Evolutionary conservation across 805 yeast genomes (phyloP).

Genomic region (Metschnikowia rubicola): DNA sequence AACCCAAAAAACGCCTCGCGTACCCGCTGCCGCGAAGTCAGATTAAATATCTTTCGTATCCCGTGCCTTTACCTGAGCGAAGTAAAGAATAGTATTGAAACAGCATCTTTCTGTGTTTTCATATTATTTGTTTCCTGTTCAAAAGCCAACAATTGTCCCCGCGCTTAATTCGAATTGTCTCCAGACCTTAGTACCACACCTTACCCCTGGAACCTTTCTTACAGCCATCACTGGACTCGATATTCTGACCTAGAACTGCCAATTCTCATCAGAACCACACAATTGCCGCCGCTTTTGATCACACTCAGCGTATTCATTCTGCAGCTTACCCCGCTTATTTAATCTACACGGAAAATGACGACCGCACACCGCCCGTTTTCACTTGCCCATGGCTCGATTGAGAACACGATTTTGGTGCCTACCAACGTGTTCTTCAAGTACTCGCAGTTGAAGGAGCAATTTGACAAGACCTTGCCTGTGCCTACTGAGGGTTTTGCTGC

Average conservation of each 20-base stretch:
- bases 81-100: no score
- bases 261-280: no score
- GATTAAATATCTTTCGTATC: constrained; percentile 7
- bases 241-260: neutral
- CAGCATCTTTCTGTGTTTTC: no score
- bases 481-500: constrained; percentile 81
- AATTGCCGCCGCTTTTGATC: neutral
- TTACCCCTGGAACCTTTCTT: neutral
- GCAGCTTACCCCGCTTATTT: neutral
- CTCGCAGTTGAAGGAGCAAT: constrained; percentile 85
- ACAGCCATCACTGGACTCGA: neutral
- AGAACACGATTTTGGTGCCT: constrained; percentile 85
- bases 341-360: constrained; percentile 13
- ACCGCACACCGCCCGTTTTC: constrained; percentile 66
- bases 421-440: constrained; percentile 73
- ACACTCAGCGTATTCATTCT: neutral
- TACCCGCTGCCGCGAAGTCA: constrained; percentile 1
- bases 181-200: neutral
- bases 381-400: constrained; percentile 80
- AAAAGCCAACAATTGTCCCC: no score
- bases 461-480: constrained; percentile 69
- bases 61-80: neutral
- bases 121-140: no score
- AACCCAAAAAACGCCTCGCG: constrained; percentile 17
- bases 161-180: no score